Evolutionary conservation across 129 eudicot species (phyloP).

Genomic region (Gnaphalium uliginosum): DNA sequence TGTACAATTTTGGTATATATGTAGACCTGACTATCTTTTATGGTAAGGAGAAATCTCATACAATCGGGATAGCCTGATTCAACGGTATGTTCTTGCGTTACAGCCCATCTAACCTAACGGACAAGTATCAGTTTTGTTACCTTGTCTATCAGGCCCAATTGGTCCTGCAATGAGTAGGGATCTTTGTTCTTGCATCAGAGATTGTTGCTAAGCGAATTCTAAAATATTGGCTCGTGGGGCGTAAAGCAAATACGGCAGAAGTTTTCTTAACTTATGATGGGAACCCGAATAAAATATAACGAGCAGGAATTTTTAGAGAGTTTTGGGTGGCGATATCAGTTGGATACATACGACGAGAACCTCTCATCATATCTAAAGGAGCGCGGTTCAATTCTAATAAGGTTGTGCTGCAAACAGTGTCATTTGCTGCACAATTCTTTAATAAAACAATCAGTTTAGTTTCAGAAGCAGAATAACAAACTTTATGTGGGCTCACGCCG

Average conservation of each 20-base stretch:
- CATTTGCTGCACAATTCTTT: conserved; percentile 15
- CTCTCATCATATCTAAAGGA: conserved; percentile 13
- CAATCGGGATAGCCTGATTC: conserved; percentile 27
- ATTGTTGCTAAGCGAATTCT: background rate
- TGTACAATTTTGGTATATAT: background rate
- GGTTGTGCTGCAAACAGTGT: conserved; percentile 21
- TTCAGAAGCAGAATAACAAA: conserved; percentile 16
- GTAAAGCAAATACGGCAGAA: conserved; percentile 25
- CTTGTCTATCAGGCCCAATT: conserved; percentile 26
- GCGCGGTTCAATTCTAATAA: conserved; percentile 14
- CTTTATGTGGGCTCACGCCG: conserved; percentile 28
- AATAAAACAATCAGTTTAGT: conserved; percentile 11
- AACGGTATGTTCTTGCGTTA: conserved; percentile 29
- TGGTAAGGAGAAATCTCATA: conserved; percentile 17
- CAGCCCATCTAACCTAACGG: conserved; percentile 8
- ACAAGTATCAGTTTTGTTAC: conserved; percentile 22
- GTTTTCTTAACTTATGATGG: conserved; percentile 12
- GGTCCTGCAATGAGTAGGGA: conserved; percentile 31
- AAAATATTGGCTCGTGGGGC: conserved; percentile 35
- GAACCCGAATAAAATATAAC: conserved; percentile 24
- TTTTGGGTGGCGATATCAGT: conserved; percentile 33
- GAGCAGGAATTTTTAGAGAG: conserved; percentile 11
- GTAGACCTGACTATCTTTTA: background rate
- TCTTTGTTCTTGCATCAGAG: conserved; percentile 25
- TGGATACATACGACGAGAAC: background rate